Evolutionary conservation across 2,329 filamentous ascomycete genomes (phyloP), one percentile per base, ranked within the genome.

Genomic region (Hypocrella siamensis): DNA sequence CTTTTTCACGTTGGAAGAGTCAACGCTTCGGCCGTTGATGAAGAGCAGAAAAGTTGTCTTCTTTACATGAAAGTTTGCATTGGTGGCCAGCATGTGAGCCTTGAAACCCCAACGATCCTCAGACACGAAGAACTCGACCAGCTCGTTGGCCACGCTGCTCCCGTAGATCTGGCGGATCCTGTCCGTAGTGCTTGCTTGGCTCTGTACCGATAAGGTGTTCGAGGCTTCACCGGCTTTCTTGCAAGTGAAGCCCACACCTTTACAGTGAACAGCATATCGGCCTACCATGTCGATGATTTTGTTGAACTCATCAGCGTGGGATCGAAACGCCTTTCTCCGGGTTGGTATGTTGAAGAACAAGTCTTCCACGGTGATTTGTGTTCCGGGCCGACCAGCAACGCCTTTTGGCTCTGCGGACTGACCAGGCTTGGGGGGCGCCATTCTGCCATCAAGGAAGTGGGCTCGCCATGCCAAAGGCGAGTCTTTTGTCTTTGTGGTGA

Each of bases 281-380:
- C 90, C 85, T 7, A 96, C 80, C 49, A 94, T 75, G 49, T 98
- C 90, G 17, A 96, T 75, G 35, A 98, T 94, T 58, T 96, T 98
- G 46, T 92, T 85, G 60, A 92, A 96, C 51, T 98, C 92, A 48
- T 98, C 90, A 24, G 85, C 82, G 14, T 81, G 61, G 11, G 88
- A 96, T 26, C 90, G 75, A 47, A 98, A 98, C 9, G 92, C 90
- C 41, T 76, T 74, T 22, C 86, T 75, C 17, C 90, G 73, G 7
- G 80, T 93, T 0, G 85, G 86, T 1, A 96, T 74, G 46, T 94
- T 98, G 63, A 93, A 98, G 53, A 98, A 98, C 9, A 98, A 60
- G 51, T 98, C 90, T 48, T 98, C 88, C 12, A 98, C 86, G 1
- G 83, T 86, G 46, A 98, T 93, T 46, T 94, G 86, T 3, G 90